Conservation (phyloP, 306 rosid genomes). For the Mimosa pudica region DNA sequence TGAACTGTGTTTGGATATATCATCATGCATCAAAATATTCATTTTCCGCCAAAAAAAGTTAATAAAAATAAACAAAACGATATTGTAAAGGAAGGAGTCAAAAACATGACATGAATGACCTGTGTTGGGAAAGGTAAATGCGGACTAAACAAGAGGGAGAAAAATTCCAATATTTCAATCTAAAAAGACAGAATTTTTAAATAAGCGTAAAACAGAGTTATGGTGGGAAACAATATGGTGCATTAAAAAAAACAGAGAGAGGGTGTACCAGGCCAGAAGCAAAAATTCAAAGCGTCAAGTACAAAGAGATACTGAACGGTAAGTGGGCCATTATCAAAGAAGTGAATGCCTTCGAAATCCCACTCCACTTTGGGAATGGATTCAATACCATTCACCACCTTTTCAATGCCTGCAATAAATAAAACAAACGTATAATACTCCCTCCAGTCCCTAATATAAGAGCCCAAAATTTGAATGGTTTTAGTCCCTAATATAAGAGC, state of each 20-base stretch:
- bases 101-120: slow-evolving; percentile 1
- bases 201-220: slow-evolving; percentile 11
- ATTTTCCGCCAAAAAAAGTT: not conserved
- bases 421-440: too few relatives aligned
- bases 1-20: not conserved
- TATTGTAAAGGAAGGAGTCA: slow-evolving; percentile 3
- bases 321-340: slow-evolving; percentile 87
- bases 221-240: not conserved
- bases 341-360: slow-evolving; percentile 99
- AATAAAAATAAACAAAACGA: not conserved
- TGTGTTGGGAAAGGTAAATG: slow-evolving; percentile 1
- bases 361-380: slow-evolving; percentile 81
- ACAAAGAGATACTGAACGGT: slow-evolving; percentile 92
- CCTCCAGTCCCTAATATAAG: too few relatives aligned
- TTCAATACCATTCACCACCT: slow-evolving; percentile 64
- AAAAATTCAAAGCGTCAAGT: slow-evolving; percentile 86
- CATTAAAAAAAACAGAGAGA: not conserved
- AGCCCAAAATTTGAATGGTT: too few relatives aligned
- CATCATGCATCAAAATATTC: not conserved
- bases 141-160: not conserved
- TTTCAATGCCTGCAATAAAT: slow-evolving; percentile 71
- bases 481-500: too few relatives aligned
- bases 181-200: not conserved
- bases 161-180: not conserved
- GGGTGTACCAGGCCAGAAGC: slow-evolving; percentile 91